These are phyloP conservation scores for Cyberlindnera xishuangbannaensis DNA, from an alignment of 805 yeast species.

Conservation along the genomic window DNA sequence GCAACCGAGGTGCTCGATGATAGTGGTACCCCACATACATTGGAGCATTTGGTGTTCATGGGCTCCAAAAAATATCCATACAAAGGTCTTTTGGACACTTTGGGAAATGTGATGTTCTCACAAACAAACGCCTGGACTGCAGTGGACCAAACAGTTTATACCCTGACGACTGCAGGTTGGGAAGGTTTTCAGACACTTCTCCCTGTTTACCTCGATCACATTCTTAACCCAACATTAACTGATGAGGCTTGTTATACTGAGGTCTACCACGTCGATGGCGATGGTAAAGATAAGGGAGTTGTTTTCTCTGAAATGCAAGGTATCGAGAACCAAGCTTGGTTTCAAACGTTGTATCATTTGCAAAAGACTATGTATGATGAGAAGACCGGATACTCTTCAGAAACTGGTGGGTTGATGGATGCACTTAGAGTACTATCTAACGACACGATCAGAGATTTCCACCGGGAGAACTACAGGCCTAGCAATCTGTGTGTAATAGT, in stretches of 20 bases:
- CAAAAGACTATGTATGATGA: constrained; percentile 50
- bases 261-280: constrained; percentile 90
- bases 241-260: constrained; percentile 91
- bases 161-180: constrained; percentile 93
- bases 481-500: constrained; percentile 79
- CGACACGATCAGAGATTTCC: constrained; percentile 73
- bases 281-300: constrained; percentile 90
- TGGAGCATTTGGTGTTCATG: constrained; percentile 92
- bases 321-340: constrained; percentile 73
- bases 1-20: constrained; percentile 88
- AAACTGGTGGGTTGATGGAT: constrained; percentile 86
- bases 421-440: constrained; percentile 70
- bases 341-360: constrained; percentile 51
- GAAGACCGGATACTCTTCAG: constrained; percentile 80
- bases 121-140: constrained; percentile 96
- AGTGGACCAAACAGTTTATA: constrained; percentile 92
- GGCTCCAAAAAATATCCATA: constrained; percentile 87
- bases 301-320: constrained; percentile 98
- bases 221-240: constrained; percentile 77
- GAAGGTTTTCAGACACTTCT: constrained; percentile 79
- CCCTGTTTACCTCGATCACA: constrained; percentile 87
- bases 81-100: constrained; percentile 82
- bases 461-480: constrained; percentile 65
- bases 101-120: constrained; percentile 80
- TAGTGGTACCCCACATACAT: constrained; percentile 91